These are phyloP conservation scores for Neonectria sp. DNA, from an alignment of 2,329 filamentous ascomycete genomes.

Conservation along the genomic window DNA sequence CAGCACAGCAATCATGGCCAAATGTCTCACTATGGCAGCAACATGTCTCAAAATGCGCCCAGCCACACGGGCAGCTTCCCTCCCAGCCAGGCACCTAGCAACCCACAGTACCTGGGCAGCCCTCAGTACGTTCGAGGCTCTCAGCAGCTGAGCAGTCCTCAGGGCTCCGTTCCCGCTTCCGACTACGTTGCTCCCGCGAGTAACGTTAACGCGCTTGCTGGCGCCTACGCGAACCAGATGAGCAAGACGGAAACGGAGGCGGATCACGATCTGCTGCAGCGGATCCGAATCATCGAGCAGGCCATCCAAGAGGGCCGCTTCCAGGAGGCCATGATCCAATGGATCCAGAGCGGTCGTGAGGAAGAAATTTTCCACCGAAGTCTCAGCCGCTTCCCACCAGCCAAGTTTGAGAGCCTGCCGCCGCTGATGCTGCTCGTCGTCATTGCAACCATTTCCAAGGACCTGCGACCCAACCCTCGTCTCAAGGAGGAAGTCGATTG, in stretches of 20 bases:
- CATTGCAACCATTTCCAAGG: conserved; percentile 74
- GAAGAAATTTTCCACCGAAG: conserved; percentile 73
- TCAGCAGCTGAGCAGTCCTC: conserved; percentile 52
- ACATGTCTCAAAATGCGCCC: conserved; percentile 42
- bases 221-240: conserved; percentile 55
- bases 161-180: conserved; percentile 51
- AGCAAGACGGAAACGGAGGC: conserved; percentile 54
- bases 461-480: conserved; percentile 66
- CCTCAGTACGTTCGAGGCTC: conserved; percentile 56
- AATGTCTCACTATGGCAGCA: conserved; percentile 48
- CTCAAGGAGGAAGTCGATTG: conserved; percentile 71
- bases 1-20: conserved; percentile 41
- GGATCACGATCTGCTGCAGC: conserved; percentile 67
- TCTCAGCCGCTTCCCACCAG: conserved; percentile 55
- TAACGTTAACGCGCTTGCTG: conserved; percentile 53
- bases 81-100: conserved; percentile 52
- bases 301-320: conserved; percentile 74
- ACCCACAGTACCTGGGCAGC: conserved; percentile 54
- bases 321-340: conserved; percentile 75
- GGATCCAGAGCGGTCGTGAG: conserved; percentile 76
- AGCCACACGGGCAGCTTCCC: conserved; percentile 49
- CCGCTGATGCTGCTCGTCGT: conserved; percentile 76
- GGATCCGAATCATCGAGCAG: conserved; percentile 72
- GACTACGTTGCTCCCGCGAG: conserved; percentile 52
- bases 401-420: conserved; percentile 68